Percentiles rank a stretch among this genome's conserved stretches.
Evolutionary conservation across 495 filamentous ascomycete genomes (phyloP).

Genomic region (Gamarada debralockiae): DNA sequence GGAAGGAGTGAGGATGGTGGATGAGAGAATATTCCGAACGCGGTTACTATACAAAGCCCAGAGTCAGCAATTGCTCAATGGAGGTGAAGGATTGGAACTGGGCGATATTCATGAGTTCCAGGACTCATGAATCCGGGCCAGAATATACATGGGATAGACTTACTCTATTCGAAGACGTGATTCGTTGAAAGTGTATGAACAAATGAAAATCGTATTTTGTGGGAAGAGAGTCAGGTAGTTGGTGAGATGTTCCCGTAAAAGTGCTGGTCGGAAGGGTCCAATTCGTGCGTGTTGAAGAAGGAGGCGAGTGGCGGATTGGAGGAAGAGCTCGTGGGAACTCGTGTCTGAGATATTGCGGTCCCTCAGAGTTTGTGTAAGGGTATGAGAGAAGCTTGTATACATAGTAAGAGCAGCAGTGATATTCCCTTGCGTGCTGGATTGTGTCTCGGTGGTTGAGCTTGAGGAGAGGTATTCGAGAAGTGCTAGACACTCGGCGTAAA

Average conservation of each 20-base stretch:
- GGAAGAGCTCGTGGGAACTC: slow-evolving; percentile 48
- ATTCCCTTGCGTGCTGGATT: slow-evolving; percentile 39
- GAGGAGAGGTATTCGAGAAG: slow-evolving; percentile 60
- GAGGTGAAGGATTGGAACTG: too few relatives aligned
- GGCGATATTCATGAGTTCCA: too few relatives aligned
- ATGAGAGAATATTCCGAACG: slow-evolving; percentile 55
- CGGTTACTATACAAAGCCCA: too few relatives aligned
- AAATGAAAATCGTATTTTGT: slow-evolving; percentile 72
- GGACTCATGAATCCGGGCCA: too few relatives aligned
- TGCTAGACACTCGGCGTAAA: slow-evolving; percentile 54
- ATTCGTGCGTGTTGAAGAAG: slow-evolving; percentile 61
- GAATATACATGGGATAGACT: too few relatives aligned
- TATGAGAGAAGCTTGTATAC: slow-evolving; percentile 30
- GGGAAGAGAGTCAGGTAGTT: slow-evolving; percentile 62
- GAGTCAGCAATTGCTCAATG: too few relatives aligned
- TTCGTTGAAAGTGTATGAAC: slow-evolving; percentile 68
- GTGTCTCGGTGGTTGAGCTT: slow-evolving; percentile 27
- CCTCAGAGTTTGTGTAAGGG: slow-evolving; percentile 24
- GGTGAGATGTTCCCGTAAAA: slow-evolving; percentile 55
- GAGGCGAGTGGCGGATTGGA: slow-evolving; percentile 65
- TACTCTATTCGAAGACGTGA: slow-evolving; percentile 62
- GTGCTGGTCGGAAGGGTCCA: slow-evolving; percentile 57
- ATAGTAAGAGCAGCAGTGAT: slow-evolving; percentile 44
- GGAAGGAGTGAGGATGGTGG: slow-evolving; percentile 36
- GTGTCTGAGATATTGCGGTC: slow-evolving; percentile 14